phyloP scores from a whole-genome alignment of 352 stramenopile species.

The Globisporangium apiculatum region DNA sequence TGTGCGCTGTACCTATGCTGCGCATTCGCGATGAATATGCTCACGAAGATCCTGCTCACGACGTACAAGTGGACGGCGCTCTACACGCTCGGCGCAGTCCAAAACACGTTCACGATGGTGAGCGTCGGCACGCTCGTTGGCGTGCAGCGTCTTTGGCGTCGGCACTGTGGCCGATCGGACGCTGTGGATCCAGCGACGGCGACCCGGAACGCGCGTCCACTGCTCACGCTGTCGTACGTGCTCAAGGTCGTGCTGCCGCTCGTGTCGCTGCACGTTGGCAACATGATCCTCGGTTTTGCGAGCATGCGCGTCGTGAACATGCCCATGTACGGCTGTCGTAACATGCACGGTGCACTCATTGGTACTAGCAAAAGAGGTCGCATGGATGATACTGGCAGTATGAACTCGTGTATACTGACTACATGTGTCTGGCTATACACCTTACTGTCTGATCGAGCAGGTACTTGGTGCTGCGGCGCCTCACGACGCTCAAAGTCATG shows the following conservation, averaged over 20 bases:
- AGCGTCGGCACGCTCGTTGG: slow-evolving; percentile 26
- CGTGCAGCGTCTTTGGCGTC: slow-evolving; percentile 5
- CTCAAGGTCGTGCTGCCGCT: slow-evolving; percentile 41
- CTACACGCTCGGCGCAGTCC: slow-evolving; percentile 51
- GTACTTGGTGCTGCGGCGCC: slow-evolving; percentile 55
- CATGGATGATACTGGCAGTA: no score
- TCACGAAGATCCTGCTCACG: slow-evolving; percentile 66
- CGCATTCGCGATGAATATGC: slow-evolving; percentile 71
- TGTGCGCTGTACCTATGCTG: slow-evolving; percentile 61
- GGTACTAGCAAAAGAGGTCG: no score
- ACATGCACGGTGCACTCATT: no score
- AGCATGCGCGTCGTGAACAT: slow-evolving; percentile 66
- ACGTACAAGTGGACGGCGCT: slow-evolving; percentile 50
- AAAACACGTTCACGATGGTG: slow-evolving; percentile 57
- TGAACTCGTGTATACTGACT: background rate
- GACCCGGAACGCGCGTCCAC: background rate
- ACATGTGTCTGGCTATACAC: no score
- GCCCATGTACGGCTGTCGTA: slow-evolving; percentile 41
- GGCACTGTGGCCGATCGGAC: background rate
- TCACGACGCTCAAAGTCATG: slow-evolving; percentile 73
- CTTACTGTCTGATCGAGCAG: slow-evolving; percentile 11
- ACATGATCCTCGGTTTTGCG: slow-evolving; percentile 61
- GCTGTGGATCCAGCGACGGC: background rate
- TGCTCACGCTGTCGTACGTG: slow-evolving; percentile 7
- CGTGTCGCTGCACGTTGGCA: slow-evolving; percentile 43